Conservation (phyloP, 192 early-diverging fungal genomes). For the Rhizophagus clarus region DNA sequence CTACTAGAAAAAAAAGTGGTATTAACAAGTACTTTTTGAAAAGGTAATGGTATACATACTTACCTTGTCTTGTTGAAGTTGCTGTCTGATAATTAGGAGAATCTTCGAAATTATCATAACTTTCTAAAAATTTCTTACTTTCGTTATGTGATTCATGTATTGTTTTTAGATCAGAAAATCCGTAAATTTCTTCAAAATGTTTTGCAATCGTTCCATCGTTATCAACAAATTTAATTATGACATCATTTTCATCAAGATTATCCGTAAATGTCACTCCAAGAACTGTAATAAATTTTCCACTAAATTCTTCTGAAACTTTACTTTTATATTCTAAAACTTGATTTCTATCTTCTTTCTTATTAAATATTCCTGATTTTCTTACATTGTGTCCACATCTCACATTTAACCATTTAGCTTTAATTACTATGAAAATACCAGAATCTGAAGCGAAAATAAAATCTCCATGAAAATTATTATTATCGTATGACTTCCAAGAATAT, state of each 20-base stretch:
- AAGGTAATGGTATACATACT: neutral
- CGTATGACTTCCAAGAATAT: neutral
- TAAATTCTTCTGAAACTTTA: neutral
- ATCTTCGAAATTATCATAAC: too few relatives aligned
- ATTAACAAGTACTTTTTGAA: neutral
- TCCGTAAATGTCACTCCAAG: neutral
- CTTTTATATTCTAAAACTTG: neutral
- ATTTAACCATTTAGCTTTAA: conserved; percentile 6
- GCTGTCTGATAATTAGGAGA: too few relatives aligned
- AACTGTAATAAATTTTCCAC: neutral
- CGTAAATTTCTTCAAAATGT: neutral
- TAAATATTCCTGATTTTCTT: neutral
- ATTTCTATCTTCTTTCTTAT: neutral
- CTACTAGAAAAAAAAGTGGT: neutral
- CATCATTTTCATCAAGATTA: neutral
- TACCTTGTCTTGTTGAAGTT: neutral
- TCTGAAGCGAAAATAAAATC: conserved; percentile 17
- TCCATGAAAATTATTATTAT: neutral
- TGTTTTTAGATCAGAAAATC: too few relatives aligned
- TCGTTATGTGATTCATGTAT: too few relatives aligned
- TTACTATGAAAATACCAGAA: neutral
- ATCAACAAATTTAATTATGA: neutral
- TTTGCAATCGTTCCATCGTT: neutral
- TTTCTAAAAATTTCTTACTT: neutral
- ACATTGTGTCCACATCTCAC: neutral